Base-by-base conservation (phyloP, 2,329 filamentous ascomycete species). In the Arachnomyces sp. region DNA sequence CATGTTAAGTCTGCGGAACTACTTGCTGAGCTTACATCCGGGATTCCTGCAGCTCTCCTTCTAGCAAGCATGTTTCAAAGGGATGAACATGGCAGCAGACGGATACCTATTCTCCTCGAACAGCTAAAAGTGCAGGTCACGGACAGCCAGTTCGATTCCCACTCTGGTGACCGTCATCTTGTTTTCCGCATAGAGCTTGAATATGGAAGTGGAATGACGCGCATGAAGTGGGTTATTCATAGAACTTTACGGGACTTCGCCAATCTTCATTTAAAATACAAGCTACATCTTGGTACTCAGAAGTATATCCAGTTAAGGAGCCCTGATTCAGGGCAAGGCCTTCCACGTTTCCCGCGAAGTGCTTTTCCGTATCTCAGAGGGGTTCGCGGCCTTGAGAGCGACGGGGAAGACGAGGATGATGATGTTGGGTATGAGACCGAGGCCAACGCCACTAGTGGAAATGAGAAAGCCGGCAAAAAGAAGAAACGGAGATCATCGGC, bases 11-110 rank as follows among this genome's bases (percentile, higher is more conserved):
- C 90, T 7, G 88, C 92, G 2, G 92, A 98, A 61, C 72, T 98
- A 34, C 90, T 98, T 77, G 92, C 92, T 1, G 92, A 98, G 63
- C 71, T 98, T 29, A 78, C 92, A 36, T 93, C 92, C 32, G 92
- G 88, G 39, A 87, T 89, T 1, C 92, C 92, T 3, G 92, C 92
- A 16, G 92, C 90, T 14, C 71, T 98, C 43, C 94, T 98, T 63
- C 70, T 98, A 38, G 92, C 92, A 6, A 95, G 89, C 57, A 95
- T 96, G 86, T 92, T 96, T 53, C 92, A 96, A 65, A 78, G 92
- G 42, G 92, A 98, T 53, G 92, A 98, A 63, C 86, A 95, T 53
- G 88, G 90, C 36, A 92, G 94, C 63, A 92, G 86, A 65, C 81
- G 89, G 44, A 95, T 98, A 42, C 92, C 92, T 0, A 88, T 98